A percentile compares a stretch with the other conserved stretches of the same genome.
Conservation (phyloP, 2,329 filamentous ascomycete genomes). For the Trematosphaeria pertusa region DNA sequence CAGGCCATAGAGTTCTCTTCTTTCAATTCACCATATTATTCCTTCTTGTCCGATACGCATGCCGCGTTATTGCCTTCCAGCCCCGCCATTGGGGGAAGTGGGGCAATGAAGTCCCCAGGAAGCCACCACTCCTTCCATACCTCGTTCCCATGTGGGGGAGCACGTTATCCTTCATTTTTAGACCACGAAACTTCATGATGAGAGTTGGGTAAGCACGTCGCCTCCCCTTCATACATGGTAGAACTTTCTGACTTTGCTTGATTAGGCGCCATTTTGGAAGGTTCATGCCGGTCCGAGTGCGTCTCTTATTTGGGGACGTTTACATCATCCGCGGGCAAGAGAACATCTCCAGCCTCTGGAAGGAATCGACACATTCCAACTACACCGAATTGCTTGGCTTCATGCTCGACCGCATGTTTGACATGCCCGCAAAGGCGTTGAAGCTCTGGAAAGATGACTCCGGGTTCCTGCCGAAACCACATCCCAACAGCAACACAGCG, state of each 20-base stretch:
- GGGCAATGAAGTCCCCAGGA: too few species aligned
- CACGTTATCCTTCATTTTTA: neutral
- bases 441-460: neutral
- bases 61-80: too few species aligned
- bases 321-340: neutral
- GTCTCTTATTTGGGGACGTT: neutral
- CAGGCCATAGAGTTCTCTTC: too few species aligned
- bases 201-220: neutral
- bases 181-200: neutral
- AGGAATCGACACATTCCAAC: neutral
- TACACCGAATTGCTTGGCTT: neutral
- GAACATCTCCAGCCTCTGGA: neutral
- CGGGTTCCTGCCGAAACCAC: neutral
- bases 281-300: neutral
- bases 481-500: neutral
- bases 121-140: neutral
- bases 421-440: neutral
- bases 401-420: neutral
- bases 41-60: too few species aligned
- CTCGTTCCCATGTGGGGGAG: neutral
- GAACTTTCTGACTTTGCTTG: too few species aligned
- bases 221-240: too few species aligned
- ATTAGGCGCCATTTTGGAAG: neutral
- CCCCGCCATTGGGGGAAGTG: too few species aligned
- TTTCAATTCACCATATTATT: too few species aligned